Evolutionary conservation across 306 rosid species (phyloP), one percentile per base, ranked within the genome.

Genomic region (Coriaria nepalensis): DNA sequence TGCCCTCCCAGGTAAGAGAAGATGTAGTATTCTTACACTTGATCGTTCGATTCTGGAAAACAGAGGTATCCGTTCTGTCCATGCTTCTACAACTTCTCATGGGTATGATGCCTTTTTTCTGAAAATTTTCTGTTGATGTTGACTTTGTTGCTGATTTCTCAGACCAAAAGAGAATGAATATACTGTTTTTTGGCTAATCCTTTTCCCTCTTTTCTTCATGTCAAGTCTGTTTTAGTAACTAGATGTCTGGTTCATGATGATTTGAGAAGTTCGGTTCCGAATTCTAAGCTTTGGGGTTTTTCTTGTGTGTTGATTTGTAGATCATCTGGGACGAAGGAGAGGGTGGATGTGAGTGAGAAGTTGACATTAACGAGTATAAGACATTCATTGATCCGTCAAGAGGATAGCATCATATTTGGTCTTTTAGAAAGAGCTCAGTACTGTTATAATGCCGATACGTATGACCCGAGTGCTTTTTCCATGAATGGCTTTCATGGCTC

Each of bases 391-490:
- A 68, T 76, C 44, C 63, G 69, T 34, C 81, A 76, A 20, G 94
- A 83, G 64, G 87, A 83, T 53, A 77, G 81, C 68, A 76, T 76
- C 40, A 76, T 79, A 59, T 73, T 61, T 59, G 56, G 76, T 63
- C 80, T 83, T 44, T 51, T 79, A 70, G 94, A 73, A 61, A 73
- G 87, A 67, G 68, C 84, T 63, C 78, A 76, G 34, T 79, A 61
- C 60, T 32, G 72, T 59, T 71, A 68, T 37, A 76, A 73, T 50
- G 74, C 55, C 11, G 68, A 66, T 10, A 54, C 87, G 9, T 76
- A 83, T 56, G 80, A 83, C 63, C 47, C 43, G 0, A 57, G 43
- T 45, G 74, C 80, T n/a, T 73, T 78, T 67, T 45, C 46, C 43
- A 13, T 55, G 71, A 77, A 78, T 35, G 81, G 70, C 4, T 73